These are phyloP conservation scores for Cutaneotrichosporon cavernicola DNA, from an alignment of 1,284 basidiomycete genomes.

Conservation along the genomic window DNA sequence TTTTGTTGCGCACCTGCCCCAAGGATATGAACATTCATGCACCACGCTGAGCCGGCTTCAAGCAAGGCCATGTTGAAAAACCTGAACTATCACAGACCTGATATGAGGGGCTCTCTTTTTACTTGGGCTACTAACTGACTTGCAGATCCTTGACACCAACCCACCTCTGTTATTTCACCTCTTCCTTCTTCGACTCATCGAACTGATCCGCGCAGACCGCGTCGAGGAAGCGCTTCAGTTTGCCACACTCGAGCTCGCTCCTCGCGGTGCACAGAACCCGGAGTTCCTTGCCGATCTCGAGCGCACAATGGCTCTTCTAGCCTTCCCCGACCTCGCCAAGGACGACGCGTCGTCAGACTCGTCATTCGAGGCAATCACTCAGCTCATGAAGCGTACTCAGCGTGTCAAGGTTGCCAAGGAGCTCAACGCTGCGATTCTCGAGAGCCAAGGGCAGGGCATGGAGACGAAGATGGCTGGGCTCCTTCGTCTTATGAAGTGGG, in stretches of 20 bases:
- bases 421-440: conserved; percentile 91
- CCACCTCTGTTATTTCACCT: conserved; percentile 86
- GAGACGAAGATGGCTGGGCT: conserved; percentile 88
- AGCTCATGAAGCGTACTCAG: conserved; percentile 76
- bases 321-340: conserved; percentile 66
- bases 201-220: conserved; percentile 80
- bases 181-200: conserved; percentile 91
- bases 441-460: conserved; percentile 83
- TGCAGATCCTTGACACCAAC: conserved; percentile 89
- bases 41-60: conserved; percentile 85
- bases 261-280: conserved; percentile 89
- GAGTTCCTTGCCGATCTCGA: conserved; percentile 90
- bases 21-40: conserved; percentile 91
- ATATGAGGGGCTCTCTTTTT: conserved; percentile 50
- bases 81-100: conserved; percentile 54
- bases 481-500: conserved; percentile 82
- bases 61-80: conserved; percentile 53
- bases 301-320: conserved; percentile 90
- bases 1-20: conserved; percentile 31
- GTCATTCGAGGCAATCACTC: conserved; percentile 44
- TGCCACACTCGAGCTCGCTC: conserved; percentile 89
- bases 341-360: conserved; percentile 44
- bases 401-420: conserved; percentile 85
- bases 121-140: conserved; percentile 23
- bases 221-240: conserved; percentile 80